Base-by-base conservation (phyloP, 176 grass and related monocot species). In the Juncus inflexus region DNA sequence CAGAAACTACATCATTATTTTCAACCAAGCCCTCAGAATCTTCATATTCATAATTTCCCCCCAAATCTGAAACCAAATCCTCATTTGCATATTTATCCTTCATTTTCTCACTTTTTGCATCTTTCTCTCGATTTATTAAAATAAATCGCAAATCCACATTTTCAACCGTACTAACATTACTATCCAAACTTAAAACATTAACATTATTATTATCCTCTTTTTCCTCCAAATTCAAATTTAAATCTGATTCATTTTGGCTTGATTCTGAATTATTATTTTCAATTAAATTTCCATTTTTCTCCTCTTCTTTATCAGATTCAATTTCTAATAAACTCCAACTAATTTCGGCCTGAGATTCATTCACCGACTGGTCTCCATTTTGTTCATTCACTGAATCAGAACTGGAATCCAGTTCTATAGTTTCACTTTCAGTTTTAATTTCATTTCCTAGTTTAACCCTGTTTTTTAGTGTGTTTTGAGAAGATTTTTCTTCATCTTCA, bases 401-500 rank as follows among this genome's bases (percentile, higher is more conserved):
- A 47, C 1, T 1, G 2, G 43, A 47, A 47, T 47, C 43, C 4
- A 47, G 1, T 2, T 47, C 43, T 47, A 47, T 47, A 47, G 2
- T 2, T 47, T 47, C 43, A 9, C 43, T 47, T 47, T 47, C 43
- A 2, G 9, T 47, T 47, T 47, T 47, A 47, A 9, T 47, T 47
- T 9, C 43, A 47, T 47, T 9, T 47, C 2, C 43, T 47, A 47
- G 2, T 47, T 47, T 47, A 47, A 47, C 43, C 43, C 43, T 47
- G 43, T 47, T 5, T 6, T 5, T 9, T 9, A 1, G 1, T 47
- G 43, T 6, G 2, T 47, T 47, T 47, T 47, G 6, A 47, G 9
- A 47, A 47, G 43, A 9, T 47, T 47, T 47, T 40, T 65, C 74
- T 35, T 77, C 80, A 14, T 40, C 73, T 41, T 82, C 80, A 72